Evolutionary conservation across 164 flowering plant species (phyloP).

Genomic region (Sextonia rubra): DNA sequence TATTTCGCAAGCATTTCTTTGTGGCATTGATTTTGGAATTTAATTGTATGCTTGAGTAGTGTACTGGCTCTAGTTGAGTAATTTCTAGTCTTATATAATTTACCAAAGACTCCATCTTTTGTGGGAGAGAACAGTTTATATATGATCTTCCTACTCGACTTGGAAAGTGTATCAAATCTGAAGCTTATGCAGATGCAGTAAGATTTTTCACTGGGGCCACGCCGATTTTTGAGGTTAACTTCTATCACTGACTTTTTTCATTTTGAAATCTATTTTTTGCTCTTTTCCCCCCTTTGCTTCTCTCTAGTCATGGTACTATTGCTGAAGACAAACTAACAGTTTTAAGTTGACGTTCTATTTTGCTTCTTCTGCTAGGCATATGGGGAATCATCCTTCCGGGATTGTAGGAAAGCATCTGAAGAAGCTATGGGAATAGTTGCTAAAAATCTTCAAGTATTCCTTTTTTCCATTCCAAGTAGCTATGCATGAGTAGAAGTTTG

Average conservation of each 20-base stretch:
- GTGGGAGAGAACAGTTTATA: constrained; percentile 83
- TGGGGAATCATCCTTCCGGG: constrained; percentile 94
- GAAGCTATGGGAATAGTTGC: constrained; percentile 63
- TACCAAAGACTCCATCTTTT: constrained; percentile 33
- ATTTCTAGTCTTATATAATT: constrained; percentile 17
- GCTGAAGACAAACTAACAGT: not conserved
- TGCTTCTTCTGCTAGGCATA: constrained; percentile 52
- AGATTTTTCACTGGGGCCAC: constrained; percentile 85
- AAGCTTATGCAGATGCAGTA: constrained; percentile 96
- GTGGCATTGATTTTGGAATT: too few species aligned
- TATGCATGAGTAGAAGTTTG: too few species aligned
- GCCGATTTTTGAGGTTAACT: constrained; percentile 87
- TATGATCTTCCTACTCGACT: constrained; percentile 93
- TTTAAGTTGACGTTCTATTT: not conserved
- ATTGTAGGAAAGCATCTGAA: constrained; percentile 92
- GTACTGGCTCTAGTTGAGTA: not conserved
- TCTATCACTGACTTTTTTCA: constrained; percentile 3
- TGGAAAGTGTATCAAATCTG: constrained; percentile 84
- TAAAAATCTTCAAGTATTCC: constrained; percentile 66
- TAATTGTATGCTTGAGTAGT: too few species aligned
- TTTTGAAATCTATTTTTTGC: not conserved
- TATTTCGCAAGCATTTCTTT: too few species aligned
- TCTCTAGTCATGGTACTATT: not conserved
- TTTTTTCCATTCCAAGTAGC: not conserved
- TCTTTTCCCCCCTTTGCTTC: not conserved